Evolutionary conservation across 176 grass and related monocot species (phyloP).

Genomic region (Guadua angustifolia): DNA sequence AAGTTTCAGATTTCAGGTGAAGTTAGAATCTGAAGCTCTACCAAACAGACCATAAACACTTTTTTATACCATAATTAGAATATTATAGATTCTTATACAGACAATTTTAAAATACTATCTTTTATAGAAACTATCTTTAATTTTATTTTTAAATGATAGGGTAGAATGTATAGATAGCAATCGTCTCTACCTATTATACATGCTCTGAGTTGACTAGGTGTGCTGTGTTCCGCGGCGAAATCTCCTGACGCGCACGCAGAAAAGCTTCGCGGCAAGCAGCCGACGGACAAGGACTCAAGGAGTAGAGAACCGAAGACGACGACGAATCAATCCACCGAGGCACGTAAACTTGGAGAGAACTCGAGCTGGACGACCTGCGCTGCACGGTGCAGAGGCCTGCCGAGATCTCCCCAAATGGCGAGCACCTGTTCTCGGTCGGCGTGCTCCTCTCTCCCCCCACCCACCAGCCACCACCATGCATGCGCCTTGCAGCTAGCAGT

Average conservation of each 20-base stretch:
- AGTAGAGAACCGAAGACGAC: background rate
- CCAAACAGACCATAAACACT: no score
- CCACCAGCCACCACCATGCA: background rate
- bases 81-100: no score
- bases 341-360: background rate
- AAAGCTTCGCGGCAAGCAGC: background rate
- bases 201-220: no score
- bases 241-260: background rate
- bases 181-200: no score
- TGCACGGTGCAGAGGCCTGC: constrained; percentile 3
- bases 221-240: background rate
- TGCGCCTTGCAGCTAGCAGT: background rate
- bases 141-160: no score
- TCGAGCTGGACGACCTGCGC: background rate
- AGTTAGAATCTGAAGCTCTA: no score
- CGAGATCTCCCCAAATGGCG: constrained; percentile 7
- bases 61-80: no score
- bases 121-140: no score
- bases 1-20: no score
- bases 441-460: background rate
- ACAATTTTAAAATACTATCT: no score
- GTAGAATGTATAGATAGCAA: no score
- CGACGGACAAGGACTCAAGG: background rate
- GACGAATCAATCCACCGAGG: background rate
- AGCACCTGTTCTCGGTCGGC: background rate